phyloP scores from a whole-genome alignment of 306 rosid genomes.

The Alnus glutinosa region DNA sequence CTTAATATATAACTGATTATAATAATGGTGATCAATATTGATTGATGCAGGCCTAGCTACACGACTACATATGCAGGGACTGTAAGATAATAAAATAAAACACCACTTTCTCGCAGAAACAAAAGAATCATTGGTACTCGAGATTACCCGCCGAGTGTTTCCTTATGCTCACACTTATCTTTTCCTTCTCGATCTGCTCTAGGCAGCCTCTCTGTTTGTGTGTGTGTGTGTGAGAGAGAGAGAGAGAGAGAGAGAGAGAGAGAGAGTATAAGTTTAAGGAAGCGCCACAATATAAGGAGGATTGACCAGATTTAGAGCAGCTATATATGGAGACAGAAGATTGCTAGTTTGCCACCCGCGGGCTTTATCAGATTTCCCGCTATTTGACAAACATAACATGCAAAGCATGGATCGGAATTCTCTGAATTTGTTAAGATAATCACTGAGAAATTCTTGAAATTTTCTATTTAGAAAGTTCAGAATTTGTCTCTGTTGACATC shows the following conservation, averaged over 20 bases:
- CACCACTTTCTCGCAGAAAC: slow-evolving; percentile 34
- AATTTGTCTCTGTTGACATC: too few relatives aligned
- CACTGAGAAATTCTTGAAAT: background rate
- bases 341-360: slow-evolving; percentile 10
- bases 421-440: background rate
- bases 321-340: slow-evolving; percentile 19
- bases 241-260: slow-evolving; percentile 19
- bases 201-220: slow-evolving; percentile 9
- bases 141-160: slow-evolving; percentile 40
- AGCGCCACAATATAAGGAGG: slow-evolving; percentile 11
- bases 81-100: slow-evolving; percentile 19
- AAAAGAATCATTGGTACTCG: slow-evolving; percentile 49
- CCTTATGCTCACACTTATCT: slow-evolving; percentile 26
- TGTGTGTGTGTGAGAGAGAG: background rate
- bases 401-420: background rate
- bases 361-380: slow-evolving; percentile 43
- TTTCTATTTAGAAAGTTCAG: too few relatives aligned
- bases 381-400: slow-evolving; percentile 27
- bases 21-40: slow-evolving; percentile 14
- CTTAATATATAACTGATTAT: slow-evolving; percentile 24
- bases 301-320: slow-evolving; percentile 43
- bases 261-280: background rate
- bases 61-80: slow-evolving; percentile 15
- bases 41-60: slow-evolving; percentile 43
- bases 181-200: slow-evolving; percentile 23